phyloP scores from a whole-genome alignment of 768 basidiomycete species.

The Kwoniella dejecticola region DNA sequence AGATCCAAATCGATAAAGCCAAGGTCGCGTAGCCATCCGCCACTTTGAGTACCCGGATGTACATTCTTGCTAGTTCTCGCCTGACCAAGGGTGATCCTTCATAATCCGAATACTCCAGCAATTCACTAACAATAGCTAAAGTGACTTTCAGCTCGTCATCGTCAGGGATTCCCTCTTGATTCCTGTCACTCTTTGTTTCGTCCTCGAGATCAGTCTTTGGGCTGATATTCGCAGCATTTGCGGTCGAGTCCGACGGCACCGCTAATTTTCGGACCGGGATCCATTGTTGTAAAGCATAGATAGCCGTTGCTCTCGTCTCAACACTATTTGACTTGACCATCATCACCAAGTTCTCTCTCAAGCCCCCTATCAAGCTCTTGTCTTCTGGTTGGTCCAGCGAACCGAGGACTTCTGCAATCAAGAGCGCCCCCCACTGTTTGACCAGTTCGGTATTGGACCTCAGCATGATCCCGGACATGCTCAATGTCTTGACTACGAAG shows the following conservation, averaged over 20 bases:
- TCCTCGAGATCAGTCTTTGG: not conserved
- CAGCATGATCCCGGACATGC: constrained; percentile 32
- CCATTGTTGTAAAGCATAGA: constrained; percentile 39
- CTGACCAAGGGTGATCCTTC: constrained; percentile 43
- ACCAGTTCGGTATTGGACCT: constrained; percentile 21
- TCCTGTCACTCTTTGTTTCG: not conserved
- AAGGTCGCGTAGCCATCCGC: constrained; percentile 27
- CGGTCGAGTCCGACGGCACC: too few relatives aligned
- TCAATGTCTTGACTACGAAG: constrained; percentile 27
- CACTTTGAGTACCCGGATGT: constrained; percentile 12
- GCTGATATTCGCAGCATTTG: too few relatives aligned
- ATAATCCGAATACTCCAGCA: constrained; percentile 15
- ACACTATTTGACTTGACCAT: constrained; percentile 26
- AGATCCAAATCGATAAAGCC: constrained; percentile 22
- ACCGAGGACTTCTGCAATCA: constrained; percentile 36
- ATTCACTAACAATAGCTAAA: constrained; percentile 7
- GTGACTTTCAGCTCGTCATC: not conserved
- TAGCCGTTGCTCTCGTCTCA: constrained; percentile 40
- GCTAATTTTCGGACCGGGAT: constrained; percentile 13
- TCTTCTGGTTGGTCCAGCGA: constrained; percentile 19
- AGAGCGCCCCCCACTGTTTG: constrained; percentile 47
- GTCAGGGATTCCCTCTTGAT: not conserved
- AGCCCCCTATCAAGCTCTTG: constrained; percentile 1
- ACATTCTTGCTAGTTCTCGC: constrained; percentile 38
- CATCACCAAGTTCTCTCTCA: constrained; percentile 25